A percentile compares a stretch with the other conserved stretches of the same genome.
Conservation (phyloP, 768 basidiomycete species). For the Psilocybe subaeruginosa region DNA sequence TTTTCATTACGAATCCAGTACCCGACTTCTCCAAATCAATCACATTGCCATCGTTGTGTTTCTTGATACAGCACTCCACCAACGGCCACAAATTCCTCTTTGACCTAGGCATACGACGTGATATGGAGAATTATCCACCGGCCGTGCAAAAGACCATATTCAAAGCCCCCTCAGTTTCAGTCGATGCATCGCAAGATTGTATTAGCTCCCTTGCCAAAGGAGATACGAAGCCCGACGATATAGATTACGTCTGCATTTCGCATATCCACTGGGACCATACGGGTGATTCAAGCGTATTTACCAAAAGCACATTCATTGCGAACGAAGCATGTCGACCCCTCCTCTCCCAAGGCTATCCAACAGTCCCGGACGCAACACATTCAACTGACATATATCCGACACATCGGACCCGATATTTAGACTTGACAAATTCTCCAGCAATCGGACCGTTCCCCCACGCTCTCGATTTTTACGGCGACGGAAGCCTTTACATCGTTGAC, state of each 20-base stretch:
- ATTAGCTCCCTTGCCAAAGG: slow-evolving; percentile 51
- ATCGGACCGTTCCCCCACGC: slow-evolving; percentile 55
- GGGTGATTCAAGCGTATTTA: slow-evolving; percentile 49
- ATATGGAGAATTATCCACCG: slow-evolving; percentile 9
- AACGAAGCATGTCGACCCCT: slow-evolving; percentile 39
- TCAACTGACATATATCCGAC: slow-evolving; percentile 36
- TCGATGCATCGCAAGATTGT: slow-evolving; percentile 36
- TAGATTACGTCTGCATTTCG: slow-evolving; percentile 48
- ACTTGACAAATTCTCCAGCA: slow-evolving; percentile 32
- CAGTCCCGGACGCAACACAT: slow-evolving; percentile 34
- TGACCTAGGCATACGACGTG: slow-evolving; percentile 12
- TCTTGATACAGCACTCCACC: slow-evolving; percentile 16
- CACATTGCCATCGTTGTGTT: slow-evolving; percentile 6
- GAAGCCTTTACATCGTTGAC: slow-evolving; percentile 60
- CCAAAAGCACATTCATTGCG: slow-evolving; percentile 49
- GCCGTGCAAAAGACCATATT: not conserved
- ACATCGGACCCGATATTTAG: slow-evolving; percentile 41
- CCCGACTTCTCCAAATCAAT: slow-evolving; percentile 1
- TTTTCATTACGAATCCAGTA: slow-evolving; percentile 13
- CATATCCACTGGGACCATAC: slow-evolving; percentile 60
- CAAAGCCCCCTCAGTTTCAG: not conserved
- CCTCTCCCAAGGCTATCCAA: slow-evolving; percentile 44
- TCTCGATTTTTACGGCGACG: slow-evolving; percentile 58
- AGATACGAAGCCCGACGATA: slow-evolving; percentile 44
- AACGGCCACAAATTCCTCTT: slow-evolving; percentile 15